Evolutionary conservation across 257 asterid genomes (phyloP).

Genomic region (Perilla frutescens): DNA sequence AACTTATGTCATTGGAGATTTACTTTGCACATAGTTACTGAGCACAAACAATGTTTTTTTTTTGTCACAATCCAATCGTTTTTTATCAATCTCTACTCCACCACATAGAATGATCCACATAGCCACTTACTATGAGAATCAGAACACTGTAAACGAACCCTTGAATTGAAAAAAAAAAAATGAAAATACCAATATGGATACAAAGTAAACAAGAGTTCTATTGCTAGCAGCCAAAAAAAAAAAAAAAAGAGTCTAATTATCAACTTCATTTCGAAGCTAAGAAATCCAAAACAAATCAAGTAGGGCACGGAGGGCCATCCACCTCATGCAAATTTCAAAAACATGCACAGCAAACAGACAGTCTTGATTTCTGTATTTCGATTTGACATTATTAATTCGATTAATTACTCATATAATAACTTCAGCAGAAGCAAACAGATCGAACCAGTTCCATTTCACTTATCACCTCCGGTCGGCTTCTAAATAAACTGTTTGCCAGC

Average conservation of each 20-base stretch:
- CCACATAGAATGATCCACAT: conserved; percentile 23
- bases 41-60: neutral
- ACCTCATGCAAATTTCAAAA: conserved; percentile 27
- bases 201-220: conserved; percentile 10
- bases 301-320: neutral
- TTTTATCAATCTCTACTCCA: neutral
- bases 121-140: conserved; percentile 15
- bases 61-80: conserved; percentile 17
- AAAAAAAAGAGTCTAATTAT: neutral
- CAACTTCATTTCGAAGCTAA: neutral
- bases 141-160: neutral
- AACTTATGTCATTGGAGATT: neutral
- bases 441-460: conserved; percentile 14
- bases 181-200: neutral
- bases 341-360: neutral
- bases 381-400: neutral
- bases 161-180: neutral
- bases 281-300: conserved; percentile 12
- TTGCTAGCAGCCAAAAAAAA: neutral
- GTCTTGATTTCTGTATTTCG: neutral
- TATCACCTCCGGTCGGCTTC: conserved; percentile 57
- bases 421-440: conserved; percentile 18
- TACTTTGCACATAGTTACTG: neutral
- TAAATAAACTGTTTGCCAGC: conserved; percentile 36
- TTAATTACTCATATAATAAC: neutral